Conservation (phyloP, 176 grass and related monocot genomes). For the Oryza nivara region DNA sequence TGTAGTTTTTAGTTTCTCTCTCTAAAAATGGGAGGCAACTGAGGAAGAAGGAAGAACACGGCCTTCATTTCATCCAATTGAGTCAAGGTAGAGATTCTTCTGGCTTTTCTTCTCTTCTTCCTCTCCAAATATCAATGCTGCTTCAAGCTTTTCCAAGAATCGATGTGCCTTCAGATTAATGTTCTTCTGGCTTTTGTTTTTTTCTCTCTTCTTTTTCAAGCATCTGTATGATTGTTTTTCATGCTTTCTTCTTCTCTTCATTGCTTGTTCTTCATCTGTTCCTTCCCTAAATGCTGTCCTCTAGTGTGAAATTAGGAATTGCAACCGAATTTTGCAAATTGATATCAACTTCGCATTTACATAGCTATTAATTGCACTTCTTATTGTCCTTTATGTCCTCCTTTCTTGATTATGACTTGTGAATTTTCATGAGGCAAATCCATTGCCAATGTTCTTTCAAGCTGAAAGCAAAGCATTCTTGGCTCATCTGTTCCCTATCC, state of each 20-base stretch:
- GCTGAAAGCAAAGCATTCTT: background rate
- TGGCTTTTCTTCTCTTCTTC: background rate
- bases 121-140: background rate
- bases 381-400: background rate
- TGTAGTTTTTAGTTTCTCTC: constrained; percentile 35
- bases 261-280: background rate
- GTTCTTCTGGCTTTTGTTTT: too few relatives aligned
- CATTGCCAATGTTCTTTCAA: background rate
- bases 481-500: background rate
- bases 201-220: background rate
- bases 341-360: background rate
- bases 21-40: constrained; percentile 43
- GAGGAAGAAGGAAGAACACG: background rate
- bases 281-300: background rate
- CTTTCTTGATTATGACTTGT: background rate
- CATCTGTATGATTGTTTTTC: background rate
- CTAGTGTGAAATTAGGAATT: background rate
- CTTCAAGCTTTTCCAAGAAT: background rate
- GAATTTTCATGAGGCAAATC: background rate
- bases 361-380: background rate
- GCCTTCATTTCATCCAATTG: constrained; percentile 12
- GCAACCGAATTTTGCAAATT: background rate
- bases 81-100: constrained; percentile 29
- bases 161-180: background rate
- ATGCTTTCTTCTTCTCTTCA: background rate